A percentile compares a stretch with the other conserved stretches of the same genome.
These are phyloP conservation scores for Xylaria sp. DNA, from an alignment of 2,329 filamentous ascomycete species.

Conservation along the genomic window DNA sequence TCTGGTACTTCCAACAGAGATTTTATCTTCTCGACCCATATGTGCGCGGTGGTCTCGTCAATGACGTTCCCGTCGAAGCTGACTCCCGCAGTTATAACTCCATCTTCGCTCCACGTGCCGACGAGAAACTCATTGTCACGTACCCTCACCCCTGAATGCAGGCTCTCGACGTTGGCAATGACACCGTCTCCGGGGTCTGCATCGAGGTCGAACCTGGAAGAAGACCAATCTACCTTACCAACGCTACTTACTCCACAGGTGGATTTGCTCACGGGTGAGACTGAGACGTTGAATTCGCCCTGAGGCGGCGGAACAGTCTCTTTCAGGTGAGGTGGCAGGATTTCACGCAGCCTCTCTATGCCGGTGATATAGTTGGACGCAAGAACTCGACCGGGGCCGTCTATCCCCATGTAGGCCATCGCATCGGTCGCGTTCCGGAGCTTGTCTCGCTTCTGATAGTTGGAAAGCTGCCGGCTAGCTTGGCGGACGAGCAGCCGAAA, in stretches of 20 bases:
- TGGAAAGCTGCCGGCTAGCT: slow-evolving; percentile 24
- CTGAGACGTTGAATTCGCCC: slow-evolving; percentile 8
- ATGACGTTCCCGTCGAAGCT: slow-evolving; percentile 29
- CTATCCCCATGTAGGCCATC: slow-evolving; percentile 18
- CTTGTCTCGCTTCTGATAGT: slow-evolving; percentile 22
- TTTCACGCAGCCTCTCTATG: slow-evolving; percentile 19
- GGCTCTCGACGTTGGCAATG: slow-evolving; percentile 17
- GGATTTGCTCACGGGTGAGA: neutral
- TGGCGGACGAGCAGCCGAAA: slow-evolving; percentile 28
- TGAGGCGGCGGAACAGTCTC: slow-evolving; percentile 8
- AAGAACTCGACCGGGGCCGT: slow-evolving; percentile 22
- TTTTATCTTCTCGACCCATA: slow-evolving; percentile 23
- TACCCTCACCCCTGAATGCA: slow-evolving; percentile 16
- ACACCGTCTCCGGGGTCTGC: slow-evolving; percentile 24
- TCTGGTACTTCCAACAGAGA: slow-evolving; percentile 19
- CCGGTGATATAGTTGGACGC: slow-evolving; percentile 31
- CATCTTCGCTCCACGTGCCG: slow-evolving; percentile 20
- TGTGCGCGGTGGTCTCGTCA: slow-evolving; percentile 14
- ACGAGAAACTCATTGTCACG: slow-evolving; percentile 28
- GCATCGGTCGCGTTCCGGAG: neutral
- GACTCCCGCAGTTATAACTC: slow-evolving; percentile 12
- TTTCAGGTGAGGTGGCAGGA: slow-evolving; percentile 11
- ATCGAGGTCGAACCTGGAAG: slow-evolving; percentile 8
- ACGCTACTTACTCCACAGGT: slow-evolving; percentile 28
- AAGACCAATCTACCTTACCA: slow-evolving; percentile 23